Conservation (phyloP, 192 early-diverging fungal species). For the Dimargaris xerosporica region DNA sequence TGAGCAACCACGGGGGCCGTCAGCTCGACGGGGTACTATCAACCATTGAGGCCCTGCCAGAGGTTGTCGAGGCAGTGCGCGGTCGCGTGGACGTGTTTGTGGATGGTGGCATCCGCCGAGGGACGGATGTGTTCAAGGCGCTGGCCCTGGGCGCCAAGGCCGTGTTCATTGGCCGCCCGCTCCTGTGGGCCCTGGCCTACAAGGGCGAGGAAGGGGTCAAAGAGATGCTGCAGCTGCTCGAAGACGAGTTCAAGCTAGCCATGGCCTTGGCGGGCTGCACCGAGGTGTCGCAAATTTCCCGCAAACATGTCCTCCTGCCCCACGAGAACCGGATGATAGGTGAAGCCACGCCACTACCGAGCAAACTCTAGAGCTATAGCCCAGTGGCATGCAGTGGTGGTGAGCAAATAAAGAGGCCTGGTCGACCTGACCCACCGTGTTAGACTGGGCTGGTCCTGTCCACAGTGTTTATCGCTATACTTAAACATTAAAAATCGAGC, state of each 20-base stretch:
- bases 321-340: too few species aligned
- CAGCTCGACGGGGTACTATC: slow-evolving; percentile 74
- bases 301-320: too few species aligned
- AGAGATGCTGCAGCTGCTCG: slow-evolving; percentile 52
- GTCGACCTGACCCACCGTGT: too few species aligned
- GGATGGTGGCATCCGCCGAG: slow-evolving; percentile 87
- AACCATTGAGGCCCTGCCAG: slow-evolving; percentile 75
- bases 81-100: slow-evolving; percentile 68
- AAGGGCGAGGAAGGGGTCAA: slow-evolving; percentile 81
- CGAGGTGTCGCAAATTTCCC: slow-evolving; percentile 43
- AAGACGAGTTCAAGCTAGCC: slow-evolving; percentile 71
- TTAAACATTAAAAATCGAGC: too few species aligned
- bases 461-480: too few species aligned
- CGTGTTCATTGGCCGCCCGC: slow-evolving; percentile 38
- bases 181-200: slow-evolving; percentile 69
- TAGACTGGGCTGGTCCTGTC: too few species aligned
- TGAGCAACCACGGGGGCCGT: slow-evolving; percentile 94
- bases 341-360: too few species aligned
- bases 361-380: too few species aligned
- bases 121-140: slow-evolving; percentile 90
- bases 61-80: slow-evolving; percentile 61
- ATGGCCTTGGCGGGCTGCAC: slow-evolving; percentile 64
- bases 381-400: too few species aligned
- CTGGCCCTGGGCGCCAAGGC: slow-evolving; percentile 87
- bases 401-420: too few species aligned